Percentiles rank a stretch among this genome's conserved stretches.
Evolutionary conservation across 2,329 filamentous ascomycete species (phyloP).

Genomic region (Cadophora luteo-olivacea): DNA sequence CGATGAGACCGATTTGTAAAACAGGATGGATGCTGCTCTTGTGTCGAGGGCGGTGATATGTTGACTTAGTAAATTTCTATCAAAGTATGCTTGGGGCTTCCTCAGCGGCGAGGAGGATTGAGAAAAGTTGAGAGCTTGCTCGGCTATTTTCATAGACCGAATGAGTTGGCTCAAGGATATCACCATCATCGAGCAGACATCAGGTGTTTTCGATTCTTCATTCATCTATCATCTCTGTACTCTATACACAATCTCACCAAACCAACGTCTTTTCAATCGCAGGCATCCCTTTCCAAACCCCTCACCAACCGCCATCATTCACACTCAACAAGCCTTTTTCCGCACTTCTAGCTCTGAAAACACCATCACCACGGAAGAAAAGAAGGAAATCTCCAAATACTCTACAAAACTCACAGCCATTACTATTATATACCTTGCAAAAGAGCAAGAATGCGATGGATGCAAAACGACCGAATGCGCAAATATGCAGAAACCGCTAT

Average conservation of each 20-base stretch:
- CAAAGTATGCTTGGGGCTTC: too few relatives aligned
- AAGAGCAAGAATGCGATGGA: not conserved
- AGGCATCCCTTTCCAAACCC: not conserved
- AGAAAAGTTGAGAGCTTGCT: too few relatives aligned
- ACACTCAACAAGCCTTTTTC: not conserved
- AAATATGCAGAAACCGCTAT: constrained; percentile 20
- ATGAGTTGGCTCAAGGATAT: too few relatives aligned
- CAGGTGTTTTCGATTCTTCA: not conserved
- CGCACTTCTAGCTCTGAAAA: not conserved
- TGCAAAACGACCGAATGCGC: not conserved
- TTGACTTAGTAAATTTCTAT: too few relatives aligned
- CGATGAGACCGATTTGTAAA: too few relatives aligned
- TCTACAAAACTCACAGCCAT: constrained; percentile 12
- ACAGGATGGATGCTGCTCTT: too few relatives aligned
- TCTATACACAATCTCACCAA: not conserved
- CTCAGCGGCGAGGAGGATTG: too few relatives aligned
- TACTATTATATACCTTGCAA: constrained; percentile 4
- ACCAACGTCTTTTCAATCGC: not conserved
- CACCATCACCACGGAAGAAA: not conserved
- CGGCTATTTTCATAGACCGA: too few relatives aligned
- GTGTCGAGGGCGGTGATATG: too few relatives aligned
- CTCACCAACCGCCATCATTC: not conserved
- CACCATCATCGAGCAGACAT: not conserved
- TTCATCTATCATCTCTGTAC: constrained; percentile 6
- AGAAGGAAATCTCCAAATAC: not conserved